Evolutionary conservation across 2,329 filamentous ascomycete genomes (phyloP), one percentile per base, ranked within the genome.

Genomic region (Fusarium setosum): DNA sequence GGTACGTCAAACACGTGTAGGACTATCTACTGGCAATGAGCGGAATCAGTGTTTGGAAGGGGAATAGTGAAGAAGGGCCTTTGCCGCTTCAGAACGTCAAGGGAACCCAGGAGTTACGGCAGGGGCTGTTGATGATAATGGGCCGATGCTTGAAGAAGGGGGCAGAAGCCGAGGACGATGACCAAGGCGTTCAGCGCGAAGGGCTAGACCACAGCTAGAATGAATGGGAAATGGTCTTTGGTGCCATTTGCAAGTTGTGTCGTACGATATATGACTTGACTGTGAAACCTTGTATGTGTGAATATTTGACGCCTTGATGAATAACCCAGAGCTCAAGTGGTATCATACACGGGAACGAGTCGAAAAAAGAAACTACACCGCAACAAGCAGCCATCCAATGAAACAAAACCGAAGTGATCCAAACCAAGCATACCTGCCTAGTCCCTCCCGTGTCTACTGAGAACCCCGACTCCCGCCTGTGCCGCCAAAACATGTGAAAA

Each of bases 1-100:
- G 50, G 18, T 34, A 59, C 57, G 56, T 58, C 59, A 58, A 47
- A 57, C 56, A 61, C 49, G 37, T 72, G 59, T 63, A 64, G 35
- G 59, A 54, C 29, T 59, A 60, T 38, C 38, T 48, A 55, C 48
- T 48, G 44, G 59, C 29, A 48, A 52, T 44, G 35, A 34, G 45
- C 20, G 29, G 23, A n/a, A 31, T 42, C 26, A 40, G 17, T 61
- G 31, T 38, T 34, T 32, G 60, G 17, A 45, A 17, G 42, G 31
- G 37, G n/a, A 26, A 21, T 29, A 15, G 45, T 17, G 23, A 35
- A 8, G 38, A 34, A 40, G 21, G 47, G 56, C 34, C 40, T 21
- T 52, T 24, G 15, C n/a, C 29, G 7, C 47, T 56, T 51, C 47
- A n/a, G 24, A 35, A 42, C 31, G 20, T 12, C 40, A 18, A 31